A percentile compares a stretch with the other conserved stretches of the same genome.
These are phyloP conservation scores for Gastrolobium bilobum DNA, from an alignment of 306 rosid genomes.

Conservation along the genomic window DNA sequence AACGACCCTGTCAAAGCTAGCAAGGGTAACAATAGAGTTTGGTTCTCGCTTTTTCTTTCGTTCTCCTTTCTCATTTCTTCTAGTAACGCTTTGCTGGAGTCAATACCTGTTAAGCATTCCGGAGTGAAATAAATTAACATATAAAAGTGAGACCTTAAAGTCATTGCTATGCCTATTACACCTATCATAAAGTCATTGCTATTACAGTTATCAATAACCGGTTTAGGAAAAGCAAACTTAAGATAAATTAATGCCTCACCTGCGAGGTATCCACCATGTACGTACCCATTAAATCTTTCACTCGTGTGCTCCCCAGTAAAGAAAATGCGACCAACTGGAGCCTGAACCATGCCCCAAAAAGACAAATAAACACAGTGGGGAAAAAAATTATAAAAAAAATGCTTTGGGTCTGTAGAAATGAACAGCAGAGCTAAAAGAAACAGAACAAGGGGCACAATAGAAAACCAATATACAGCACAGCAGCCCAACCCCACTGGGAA, in stretches of 20 bases:
- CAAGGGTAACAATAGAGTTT: slow-evolving; percentile 71
- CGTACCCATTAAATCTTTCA: slow-evolving; percentile 88
- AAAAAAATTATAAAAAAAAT: background rate
- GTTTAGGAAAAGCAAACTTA: slow-evolving; percentile 2
- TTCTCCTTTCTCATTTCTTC: slow-evolving; percentile 77
- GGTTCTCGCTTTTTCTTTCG: slow-evolving; percentile 68
- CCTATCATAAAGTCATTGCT: background rate
- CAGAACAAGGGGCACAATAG: background rate
- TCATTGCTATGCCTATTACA: too few relatives aligned
- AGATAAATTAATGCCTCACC: slow-evolving; percentile 52
- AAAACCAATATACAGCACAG: background rate
- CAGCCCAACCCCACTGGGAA: background rate
- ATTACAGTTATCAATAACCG: background rate
- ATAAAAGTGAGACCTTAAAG: slow-evolving; percentile 1
- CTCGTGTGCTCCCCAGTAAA: slow-evolving; percentile 95
- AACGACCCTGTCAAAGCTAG: slow-evolving; percentile 76
- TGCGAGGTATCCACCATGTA: slow-evolving; percentile 92
- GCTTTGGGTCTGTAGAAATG: background rate
- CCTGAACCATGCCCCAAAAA: slow-evolving; percentile 53
- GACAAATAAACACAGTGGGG: background rate
- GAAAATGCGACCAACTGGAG: slow-evolving; percentile 83
- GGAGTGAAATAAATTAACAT: slow-evolving; percentile 13
- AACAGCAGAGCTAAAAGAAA: background rate
- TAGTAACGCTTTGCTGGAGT: slow-evolving; percentile 73
- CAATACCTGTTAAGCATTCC: slow-evolving; percentile 70